Evolutionary conservation across 129 eudicot species (phyloP), one percentile per base, ranked within the genome.

Genomic region (Tanacetum coccineum): DNA sequence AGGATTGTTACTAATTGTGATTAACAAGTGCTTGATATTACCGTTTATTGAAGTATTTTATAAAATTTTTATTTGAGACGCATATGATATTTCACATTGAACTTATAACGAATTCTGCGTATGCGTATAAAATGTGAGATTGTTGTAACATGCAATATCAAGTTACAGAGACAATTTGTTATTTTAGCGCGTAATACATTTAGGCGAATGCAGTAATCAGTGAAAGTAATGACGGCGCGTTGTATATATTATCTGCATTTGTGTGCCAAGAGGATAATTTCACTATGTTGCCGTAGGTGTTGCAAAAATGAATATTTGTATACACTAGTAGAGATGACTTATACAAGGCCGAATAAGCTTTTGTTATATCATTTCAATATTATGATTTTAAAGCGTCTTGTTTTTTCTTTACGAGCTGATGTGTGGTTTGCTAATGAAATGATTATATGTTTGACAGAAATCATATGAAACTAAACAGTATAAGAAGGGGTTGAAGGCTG

Each of bases 401-500:
- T 30, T 28, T 28, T 12, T n/a, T n/a, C n/a, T 12, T 47, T 47
- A 12, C 11, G 14, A 9, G 14, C n/a, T 64, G 46, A 56, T 60
- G 60, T 59, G 40, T 71, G 62, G 52, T 61, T 71, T 71, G 61
- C 62, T 60, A 50, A 62, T 50, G 63, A 21, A 51, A 14, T 57
- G 75, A 62, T 30, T 42, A 9, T 53, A 65, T 46, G 74, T 62
- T 62, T 59, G 76, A 70, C 95, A 93, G 98, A 93, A 88, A 93
- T 93, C 98, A 7, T 93, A 93, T 70, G 98, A 93, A 78, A 86
- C 95, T 18, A 93, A 93, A 51, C 98, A 93, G 73, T 93, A 93
- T 68, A 93, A 93, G 61, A 93, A 93, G 79, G 98, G 98, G 52
- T 74, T 92, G 79, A 92, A 88, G 88, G 96, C 98, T 77, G 98